phyloP scores from a whole-genome alignment of 2,329 filamentous ascomycete genomes.

The Chrysosporium keratinophilum region DNA sequence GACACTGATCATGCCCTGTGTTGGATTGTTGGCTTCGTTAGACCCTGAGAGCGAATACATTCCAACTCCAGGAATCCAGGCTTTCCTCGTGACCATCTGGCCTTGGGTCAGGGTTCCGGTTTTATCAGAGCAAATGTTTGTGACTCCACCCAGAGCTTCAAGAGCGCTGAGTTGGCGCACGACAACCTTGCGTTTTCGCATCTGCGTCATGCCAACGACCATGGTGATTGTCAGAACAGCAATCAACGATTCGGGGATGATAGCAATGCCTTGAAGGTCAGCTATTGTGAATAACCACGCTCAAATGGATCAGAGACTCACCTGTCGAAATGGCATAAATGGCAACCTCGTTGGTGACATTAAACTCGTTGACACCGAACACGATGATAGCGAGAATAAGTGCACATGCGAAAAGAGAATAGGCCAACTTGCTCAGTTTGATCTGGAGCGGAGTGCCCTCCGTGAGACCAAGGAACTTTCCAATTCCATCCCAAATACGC shows the following conservation, averaged over 20 bases:
- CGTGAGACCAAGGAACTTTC: slow-evolving; percentile 49
- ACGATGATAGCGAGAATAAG: slow-evolving; percentile 53
- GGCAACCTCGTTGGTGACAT: slow-evolving; percentile 47
- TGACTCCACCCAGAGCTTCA: slow-evolving; percentile 48
- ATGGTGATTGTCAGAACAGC: slow-evolving; percentile 54
- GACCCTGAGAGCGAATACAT: slow-evolving; percentile 45
- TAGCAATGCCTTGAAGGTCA: slow-evolving; percentile 39
- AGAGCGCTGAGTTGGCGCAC: slow-evolving; percentile 46
- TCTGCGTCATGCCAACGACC: slow-evolving; percentile 45
- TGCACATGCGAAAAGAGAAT: slow-evolving; percentile 65
- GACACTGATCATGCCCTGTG: slow-evolving; percentile 39
- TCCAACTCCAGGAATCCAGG: slow-evolving; percentile 46
- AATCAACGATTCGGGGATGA: slow-evolving; percentile 55
- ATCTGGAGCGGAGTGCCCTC: slow-evolving; percentile 75
- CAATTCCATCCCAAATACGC: slow-evolving; percentile 40
- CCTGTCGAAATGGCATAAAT: slow-evolving; percentile 51
- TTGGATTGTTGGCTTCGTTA: slow-evolving; percentile 47
- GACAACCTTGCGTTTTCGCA: slow-evolving; percentile 45
- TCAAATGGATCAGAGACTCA: slow-evolving; percentile 14
- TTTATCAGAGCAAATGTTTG: slow-evolving; percentile 50
- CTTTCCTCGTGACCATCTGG: slow-evolving; percentile 52
- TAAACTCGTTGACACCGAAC: slow-evolving; percentile 49
- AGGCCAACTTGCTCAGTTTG: slow-evolving; percentile 74
- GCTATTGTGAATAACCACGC: slow-evolving; percentile 5
- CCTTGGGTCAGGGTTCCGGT: slow-evolving; percentile 47